Evolutionary conservation across 768 basidiomycete genomes (phyloP).

Genomic region (Termitomyces sp.): DNA sequence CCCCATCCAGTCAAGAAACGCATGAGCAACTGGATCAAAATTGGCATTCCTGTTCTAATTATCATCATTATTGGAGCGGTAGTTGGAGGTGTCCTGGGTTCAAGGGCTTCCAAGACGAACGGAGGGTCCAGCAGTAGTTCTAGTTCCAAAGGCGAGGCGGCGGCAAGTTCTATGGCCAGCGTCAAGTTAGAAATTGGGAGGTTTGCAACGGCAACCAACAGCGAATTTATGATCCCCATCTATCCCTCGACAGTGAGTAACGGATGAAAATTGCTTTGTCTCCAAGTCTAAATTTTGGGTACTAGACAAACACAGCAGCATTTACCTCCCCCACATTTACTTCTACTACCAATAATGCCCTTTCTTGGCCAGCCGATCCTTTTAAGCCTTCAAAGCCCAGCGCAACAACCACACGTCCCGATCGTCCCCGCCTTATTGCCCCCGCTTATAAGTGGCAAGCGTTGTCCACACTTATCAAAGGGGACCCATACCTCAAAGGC

Average conservation of each 20-base stretch:
- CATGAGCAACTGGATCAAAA: slow-evolving; percentile 69
- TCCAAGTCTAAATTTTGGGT: background rate
- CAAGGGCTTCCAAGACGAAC: slow-evolving; percentile 42
- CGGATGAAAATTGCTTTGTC: background rate
- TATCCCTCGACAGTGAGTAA: slow-evolving; percentile 84
- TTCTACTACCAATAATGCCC: slow-evolving; percentile 42
- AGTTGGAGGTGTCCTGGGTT: slow-evolving; percentile 79
- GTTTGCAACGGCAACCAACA: slow-evolving; percentile 77
- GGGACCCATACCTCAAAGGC: slow-evolving; percentile 77
- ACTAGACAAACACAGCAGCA: slow-evolving; percentile 70
- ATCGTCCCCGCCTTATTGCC: slow-evolving; percentile 90
- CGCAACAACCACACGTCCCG: slow-evolving; percentile 59
- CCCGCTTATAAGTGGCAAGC: slow-evolving; percentile 89
- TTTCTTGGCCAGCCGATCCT: slow-evolving; percentile 80
- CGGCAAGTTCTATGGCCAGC: slow-evolving; percentile 54
- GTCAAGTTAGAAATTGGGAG: slow-evolving; percentile 59
- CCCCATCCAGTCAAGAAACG: slow-evolving; percentile 50
- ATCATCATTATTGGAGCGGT: slow-evolving; percentile 65
- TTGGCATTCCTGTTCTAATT: slow-evolving; percentile 65
- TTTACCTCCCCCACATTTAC: slow-evolving; percentile 73
- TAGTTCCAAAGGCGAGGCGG: slow-evolving; percentile 36
- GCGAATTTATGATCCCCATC: slow-evolving; percentile 74
- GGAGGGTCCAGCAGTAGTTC: slow-evolving; percentile 20
- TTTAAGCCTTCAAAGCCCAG: slow-evolving; percentile 63
- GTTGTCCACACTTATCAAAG: slow-evolving; percentile 70